Evolutionary conservation across 2,329 filamentous ascomycete species (phyloP).

Genomic region (Fusarium falciforme): DNA sequence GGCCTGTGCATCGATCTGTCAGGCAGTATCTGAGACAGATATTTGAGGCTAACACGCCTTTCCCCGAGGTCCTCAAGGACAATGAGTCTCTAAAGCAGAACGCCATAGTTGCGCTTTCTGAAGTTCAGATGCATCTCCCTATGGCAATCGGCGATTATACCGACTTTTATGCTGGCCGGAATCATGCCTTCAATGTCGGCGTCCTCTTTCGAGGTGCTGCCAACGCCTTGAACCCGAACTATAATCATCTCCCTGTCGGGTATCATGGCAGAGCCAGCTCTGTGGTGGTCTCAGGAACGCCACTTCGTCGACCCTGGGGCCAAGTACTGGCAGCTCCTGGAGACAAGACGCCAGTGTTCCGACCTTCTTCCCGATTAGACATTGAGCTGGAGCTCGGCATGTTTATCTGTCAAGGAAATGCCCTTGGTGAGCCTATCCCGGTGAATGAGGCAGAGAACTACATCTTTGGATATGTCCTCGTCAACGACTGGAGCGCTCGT

Average conservation of each 20-base stretch:
- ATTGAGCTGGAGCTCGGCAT: background rate
- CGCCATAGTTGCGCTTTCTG: slow-evolving; percentile 48
- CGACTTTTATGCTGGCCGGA: slow-evolving; percentile 83
- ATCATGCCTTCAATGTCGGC: slow-evolving; percentile 78
- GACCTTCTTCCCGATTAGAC: background rate
- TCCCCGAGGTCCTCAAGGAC: slow-evolving; percentile 49
- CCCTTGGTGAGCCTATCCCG: background rate
- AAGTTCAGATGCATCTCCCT: slow-evolving; percentile 75
- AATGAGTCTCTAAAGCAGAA: slow-evolving; percentile 46
- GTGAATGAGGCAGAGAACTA: background rate
- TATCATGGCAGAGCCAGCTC: slow-evolving; percentile 84
- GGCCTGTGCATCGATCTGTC: slow-evolving; percentile 74
- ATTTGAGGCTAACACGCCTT: slow-evolving; percentile 65
- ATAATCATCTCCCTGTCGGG: slow-evolving; percentile 81
- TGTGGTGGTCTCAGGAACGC: slow-evolving; percentile 79
- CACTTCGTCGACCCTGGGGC: slow-evolving; percentile 76
- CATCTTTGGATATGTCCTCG: background rate
- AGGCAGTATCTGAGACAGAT: slow-evolving; percentile 74
- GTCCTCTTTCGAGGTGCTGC: slow-evolving; percentile 77
- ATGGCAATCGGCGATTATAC: slow-evolving; percentile 86
- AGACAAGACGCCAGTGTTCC: background rate
- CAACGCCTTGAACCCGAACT: slow-evolving; percentile 83
- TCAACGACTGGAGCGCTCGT: background rate
- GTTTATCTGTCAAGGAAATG: background rate
- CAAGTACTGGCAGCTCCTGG: slow-evolving; percentile 67